phyloP scores from a whole-genome alignment of 768 basidiomycete genomes.

The Amanita fuliginea region DNA sequence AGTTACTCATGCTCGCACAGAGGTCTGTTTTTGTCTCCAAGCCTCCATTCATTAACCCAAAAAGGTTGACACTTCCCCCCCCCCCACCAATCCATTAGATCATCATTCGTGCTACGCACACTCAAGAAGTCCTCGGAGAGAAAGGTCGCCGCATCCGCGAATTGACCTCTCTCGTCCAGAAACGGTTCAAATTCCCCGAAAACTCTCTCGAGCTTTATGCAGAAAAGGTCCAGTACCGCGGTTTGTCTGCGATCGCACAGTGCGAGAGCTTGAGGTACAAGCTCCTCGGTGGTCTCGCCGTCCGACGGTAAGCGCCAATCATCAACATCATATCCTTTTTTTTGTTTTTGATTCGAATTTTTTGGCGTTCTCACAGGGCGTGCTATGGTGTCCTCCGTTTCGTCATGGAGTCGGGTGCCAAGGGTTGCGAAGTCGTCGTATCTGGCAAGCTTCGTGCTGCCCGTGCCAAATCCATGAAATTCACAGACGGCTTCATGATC shows the following conservation, averaged over 20 bases:
- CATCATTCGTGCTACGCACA: constrained; percentile 99
- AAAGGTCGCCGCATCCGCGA: constrained; percentile 99
- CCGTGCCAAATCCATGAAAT: constrained; percentile 99
- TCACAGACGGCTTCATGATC: constrained; percentile 99
- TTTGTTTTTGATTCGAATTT: not conserved
- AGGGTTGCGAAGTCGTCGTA: constrained; percentile 99
- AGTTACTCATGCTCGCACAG: constrained; percentile 97
- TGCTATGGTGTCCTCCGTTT: constrained; percentile 99
- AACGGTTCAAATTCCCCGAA: constrained; percentile 99
- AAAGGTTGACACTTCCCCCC: too few species aligned
- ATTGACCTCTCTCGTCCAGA: constrained; percentile 95
- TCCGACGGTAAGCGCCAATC: constrained; percentile 66
- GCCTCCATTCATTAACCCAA: too few species aligned
- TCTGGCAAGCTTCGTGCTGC: constrained; percentile 99
- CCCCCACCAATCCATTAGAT: constrained; percentile 25
- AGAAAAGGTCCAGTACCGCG: constrained; percentile 98
- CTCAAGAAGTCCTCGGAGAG: constrained; percentile 97
- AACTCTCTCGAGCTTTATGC: constrained; percentile 98
- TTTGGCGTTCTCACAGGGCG: constrained; percentile 36
- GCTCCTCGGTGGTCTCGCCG: constrained; percentile 97
- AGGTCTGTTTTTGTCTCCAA: constrained; percentile 34
- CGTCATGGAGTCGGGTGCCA: constrained; percentile 99
- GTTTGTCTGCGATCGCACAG: constrained; percentile 96
- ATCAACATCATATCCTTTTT: too few species aligned
- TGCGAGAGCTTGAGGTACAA: constrained; percentile 99